A percentile compares a stretch with the other conserved stretches of the same genome.
phyloP scores from a whole-genome alignment of 2,329 filamentous ascomycete genomes.

The Cladophialophora psammophila region DNA sequence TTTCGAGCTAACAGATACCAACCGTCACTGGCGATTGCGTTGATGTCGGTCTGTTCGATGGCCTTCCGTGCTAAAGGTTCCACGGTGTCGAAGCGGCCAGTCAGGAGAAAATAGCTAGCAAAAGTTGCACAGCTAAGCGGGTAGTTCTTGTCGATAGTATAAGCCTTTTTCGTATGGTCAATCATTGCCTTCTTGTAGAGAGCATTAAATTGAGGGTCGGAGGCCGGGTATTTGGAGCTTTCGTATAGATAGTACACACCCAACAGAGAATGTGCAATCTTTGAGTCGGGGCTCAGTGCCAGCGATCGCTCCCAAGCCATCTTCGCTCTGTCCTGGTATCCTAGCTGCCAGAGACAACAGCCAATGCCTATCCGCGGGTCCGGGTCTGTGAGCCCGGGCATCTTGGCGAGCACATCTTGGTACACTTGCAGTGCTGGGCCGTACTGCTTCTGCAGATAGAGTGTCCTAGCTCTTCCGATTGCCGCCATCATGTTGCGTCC shows the following conservation, averaged over 20 bases:
- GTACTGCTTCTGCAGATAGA: slow-evolving; percentile 87
- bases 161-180: slow-evolving; percentile 90
- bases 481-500: slow-evolving; percentile 90
- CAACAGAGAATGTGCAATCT: slow-evolving; percentile 87
- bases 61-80: slow-evolving; percentile 89
- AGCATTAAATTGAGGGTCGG: slow-evolving; percentile 81
- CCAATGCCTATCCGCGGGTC: slow-evolving; percentile 96
- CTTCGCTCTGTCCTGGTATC: slow-evolving; percentile 91
- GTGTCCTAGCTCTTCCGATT: slow-evolving; percentile 84
- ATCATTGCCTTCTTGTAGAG: slow-evolving; percentile 95
- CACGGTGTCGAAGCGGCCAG: slow-evolving; percentile 80
- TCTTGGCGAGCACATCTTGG: slow-evolving; percentile 84
- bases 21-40: slow-evolving; percentile 94
- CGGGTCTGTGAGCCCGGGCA: slow-evolving; percentile 87
- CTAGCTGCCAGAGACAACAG: slow-evolving; percentile 95
- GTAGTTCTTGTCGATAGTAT: slow-evolving; percentile 90
- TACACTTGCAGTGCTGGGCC: slow-evolving; percentile 83
- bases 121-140: slow-evolving; percentile 91
- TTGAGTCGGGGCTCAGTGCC: slow-evolving; percentile 75
- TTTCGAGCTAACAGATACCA: slow-evolving; percentile 95
- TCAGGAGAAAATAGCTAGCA: slow-evolving; percentile 84
- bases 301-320: slow-evolving; percentile 87
- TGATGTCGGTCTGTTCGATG: slow-evolving; percentile 94
- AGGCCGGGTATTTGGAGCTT: slow-evolving; percentile 81
- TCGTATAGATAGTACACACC: slow-evolving; percentile 89